Conservation (phyloP, 768 basidiomycete genomes). For the Amanita subjunquillea region DNA sequence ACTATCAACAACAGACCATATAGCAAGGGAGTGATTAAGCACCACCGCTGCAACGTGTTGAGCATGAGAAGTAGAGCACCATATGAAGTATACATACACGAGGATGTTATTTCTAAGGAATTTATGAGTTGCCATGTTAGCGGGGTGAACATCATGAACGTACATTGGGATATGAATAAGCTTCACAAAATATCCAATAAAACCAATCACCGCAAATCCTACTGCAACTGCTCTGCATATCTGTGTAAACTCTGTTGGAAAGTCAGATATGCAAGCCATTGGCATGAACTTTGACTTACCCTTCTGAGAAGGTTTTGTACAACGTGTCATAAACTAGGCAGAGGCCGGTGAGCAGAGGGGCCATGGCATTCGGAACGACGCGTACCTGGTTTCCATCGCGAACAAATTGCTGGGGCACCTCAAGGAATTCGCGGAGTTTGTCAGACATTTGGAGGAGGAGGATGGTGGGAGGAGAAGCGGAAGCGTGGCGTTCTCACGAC, state of each 20-base stretch:
- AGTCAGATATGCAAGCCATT: neutral
- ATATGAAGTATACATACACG: conserved; percentile 56
- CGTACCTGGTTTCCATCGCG: conserved; percentile 88
- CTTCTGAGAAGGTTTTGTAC: conserved; percentile 95
- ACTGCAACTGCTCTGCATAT: conserved; percentile 96
- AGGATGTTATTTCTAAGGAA: conserved; percentile 84
- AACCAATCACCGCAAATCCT: conserved; percentile 98
- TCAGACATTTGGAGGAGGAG: conserved; percentile 64
- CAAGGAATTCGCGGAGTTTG: conserved; percentile 81
- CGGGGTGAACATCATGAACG: conserved; percentile 22
- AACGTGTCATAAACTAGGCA: conserved; percentile 84
- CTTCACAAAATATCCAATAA: conserved; percentile 98
- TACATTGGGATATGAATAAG: conserved; percentile 98
- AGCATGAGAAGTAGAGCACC: conserved; percentile 8
- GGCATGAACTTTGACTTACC: conserved; percentile 36
- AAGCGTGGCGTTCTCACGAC: conserved; percentile 21
- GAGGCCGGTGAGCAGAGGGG: conserved; percentile 10
- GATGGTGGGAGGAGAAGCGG: conserved; percentile 13
- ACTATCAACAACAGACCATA: neutral
- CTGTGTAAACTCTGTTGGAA: conserved; percentile 75
- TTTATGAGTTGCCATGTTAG: conserved; percentile 2
- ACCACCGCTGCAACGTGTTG: conserved; percentile 49
- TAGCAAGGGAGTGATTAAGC: conserved; percentile 30
- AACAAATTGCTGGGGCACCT: conserved; percentile 85
- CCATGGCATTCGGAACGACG: conserved; percentile 2